These are phyloP conservation scores for Colletotrichum endophyticum DNA, from an alignment of 2,329 filamentous ascomycete species.

Conservation along the genomic window DNA sequence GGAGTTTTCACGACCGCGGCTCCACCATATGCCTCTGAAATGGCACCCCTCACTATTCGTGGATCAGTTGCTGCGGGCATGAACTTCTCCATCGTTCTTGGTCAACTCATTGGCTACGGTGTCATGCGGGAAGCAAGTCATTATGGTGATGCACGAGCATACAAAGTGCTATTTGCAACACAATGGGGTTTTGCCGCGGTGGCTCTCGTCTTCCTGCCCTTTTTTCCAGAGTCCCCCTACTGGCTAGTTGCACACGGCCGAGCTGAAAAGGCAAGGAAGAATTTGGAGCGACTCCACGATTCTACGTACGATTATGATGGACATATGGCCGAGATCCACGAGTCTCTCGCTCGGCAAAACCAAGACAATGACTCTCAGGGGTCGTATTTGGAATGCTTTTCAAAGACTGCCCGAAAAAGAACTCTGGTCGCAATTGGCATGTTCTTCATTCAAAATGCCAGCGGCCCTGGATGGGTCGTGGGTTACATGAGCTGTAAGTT, in stretches of 20 bases:
- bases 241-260: not conserved
- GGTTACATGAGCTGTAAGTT: not conserved
- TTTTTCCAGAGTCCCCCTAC: not conserved
- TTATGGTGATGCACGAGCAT: constrained; percentile 25
- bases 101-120: constrained; percentile 18
- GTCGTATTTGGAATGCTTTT: not conserved
- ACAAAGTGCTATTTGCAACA: constrained; percentile 32
- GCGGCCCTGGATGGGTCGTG: not conserved
- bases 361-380: not conserved
- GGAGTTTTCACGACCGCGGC: constrained; percentile 22
- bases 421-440: not conserved
- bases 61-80: constrained; percentile 26
- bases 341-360: not conserved
- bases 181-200: constrained; percentile 27
- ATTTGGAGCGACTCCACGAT: not conserved
- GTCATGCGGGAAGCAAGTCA: constrained; percentile 27
- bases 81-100: constrained; percentile 23
- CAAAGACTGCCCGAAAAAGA: not conserved
- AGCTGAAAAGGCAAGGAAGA: not conserved
- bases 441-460: not conserved
- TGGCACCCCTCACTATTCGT: constrained; percentile 27
- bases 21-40: constrained; percentile 26
- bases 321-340: not conserved
- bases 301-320: not conserved
- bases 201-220: not conserved